Conservation (phyloP, 2,329 filamentous ascomycete species). For the Rhexocercosporidium sp. region DNA sequence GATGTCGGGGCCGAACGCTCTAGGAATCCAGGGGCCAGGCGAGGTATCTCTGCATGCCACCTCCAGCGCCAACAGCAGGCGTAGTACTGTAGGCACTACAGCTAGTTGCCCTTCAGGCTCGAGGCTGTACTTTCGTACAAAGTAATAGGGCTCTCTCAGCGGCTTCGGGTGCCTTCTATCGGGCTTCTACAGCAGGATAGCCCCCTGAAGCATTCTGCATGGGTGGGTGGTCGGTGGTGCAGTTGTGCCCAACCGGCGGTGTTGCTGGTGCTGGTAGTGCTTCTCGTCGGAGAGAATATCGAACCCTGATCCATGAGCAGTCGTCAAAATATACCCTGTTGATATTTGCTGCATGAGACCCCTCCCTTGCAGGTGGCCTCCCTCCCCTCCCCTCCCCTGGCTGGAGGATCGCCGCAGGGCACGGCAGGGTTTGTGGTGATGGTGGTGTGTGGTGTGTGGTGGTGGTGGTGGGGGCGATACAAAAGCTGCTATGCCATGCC, state of each 20-base stretch:
- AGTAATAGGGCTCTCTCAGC: not conserved
- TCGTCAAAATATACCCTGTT: slow-evolving; percentile 21
- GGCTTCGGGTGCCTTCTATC: not conserved
- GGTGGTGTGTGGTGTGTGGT: not conserved
- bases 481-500: not conserved
- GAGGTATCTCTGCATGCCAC: too few species aligned
- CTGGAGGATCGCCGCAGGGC: slow-evolving; percentile 20
- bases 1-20: too few species aligned
- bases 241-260: slow-evolving; percentile 16
- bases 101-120: not conserved
- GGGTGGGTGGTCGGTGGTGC: not conserved
- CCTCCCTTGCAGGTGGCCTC: not conserved
- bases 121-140: too few species aligned
- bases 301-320: slow-evolving; percentile 30
- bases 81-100: not conserved
- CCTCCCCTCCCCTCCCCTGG: not conserved
- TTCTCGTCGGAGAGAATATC: slow-evolving; percentile 6
- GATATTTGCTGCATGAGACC: slow-evolving; percentile 20
- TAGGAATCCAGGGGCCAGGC: too few species aligned
- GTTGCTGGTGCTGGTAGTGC: slow-evolving; percentile 1
- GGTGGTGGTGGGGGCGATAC: not conserved
- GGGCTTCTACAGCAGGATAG: slow-evolving; percentile 6
- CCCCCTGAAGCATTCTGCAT: slow-evolving; percentile 1
- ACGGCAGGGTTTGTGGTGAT: not conserved
- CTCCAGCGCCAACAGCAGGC: not conserved